These are phyloP conservation scores for Phytophthora pistaciae DNA, from an alignment of 352 stramenopile genomes.

Conservation along the genomic window DNA sequence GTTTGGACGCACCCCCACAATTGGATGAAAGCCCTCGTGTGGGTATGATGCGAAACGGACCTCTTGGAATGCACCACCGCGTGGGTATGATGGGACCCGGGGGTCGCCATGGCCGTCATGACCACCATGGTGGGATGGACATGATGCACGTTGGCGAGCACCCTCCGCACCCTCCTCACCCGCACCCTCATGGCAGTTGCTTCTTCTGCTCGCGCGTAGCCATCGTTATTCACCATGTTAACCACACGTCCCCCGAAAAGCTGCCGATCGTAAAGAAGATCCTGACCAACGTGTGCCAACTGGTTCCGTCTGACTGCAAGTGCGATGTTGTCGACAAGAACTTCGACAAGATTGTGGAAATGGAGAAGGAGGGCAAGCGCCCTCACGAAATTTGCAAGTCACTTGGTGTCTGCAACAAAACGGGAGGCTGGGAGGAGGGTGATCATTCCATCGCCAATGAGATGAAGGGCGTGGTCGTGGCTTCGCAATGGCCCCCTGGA, in stretches of 20 bases:
- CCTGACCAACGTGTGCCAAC: constrained; percentile 57
- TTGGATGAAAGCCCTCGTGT: constrained; percentile 26
- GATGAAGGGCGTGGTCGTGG: constrained; percentile 42
- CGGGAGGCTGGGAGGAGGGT: constrained; percentile 15
- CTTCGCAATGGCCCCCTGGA: constrained; percentile 35
- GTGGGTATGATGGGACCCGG: constrained; percentile 25
- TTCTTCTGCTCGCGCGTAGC: constrained; percentile 64
- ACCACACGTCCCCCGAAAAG: constrained; percentile 47
- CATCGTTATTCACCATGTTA: constrained; percentile 53
- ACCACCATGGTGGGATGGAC: neutral
- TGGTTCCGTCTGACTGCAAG: constrained; percentile 50
- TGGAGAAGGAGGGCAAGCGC: constrained; percentile 60
- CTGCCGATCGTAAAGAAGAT: constrained; percentile 57
- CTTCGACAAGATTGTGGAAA: constrained; percentile 75
- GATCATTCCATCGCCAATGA: constrained; percentile 28
- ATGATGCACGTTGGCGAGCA: constrained; percentile 15
- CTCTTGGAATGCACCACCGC: constrained; percentile 25
- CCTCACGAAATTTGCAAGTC: constrained; percentile 62
- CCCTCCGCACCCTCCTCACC: constrained; percentile 10
- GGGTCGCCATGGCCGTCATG: constrained; percentile 1
- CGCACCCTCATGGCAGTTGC: constrained; percentile 43
- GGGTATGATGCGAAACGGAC: constrained; percentile 38
- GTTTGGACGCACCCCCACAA: constrained; percentile 5
- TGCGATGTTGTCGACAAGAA: constrained; percentile 63
- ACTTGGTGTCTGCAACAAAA: constrained; percentile 57